phyloP scores from a whole-genome alignment of 257 asterid genomes.

The Solanum habrochaites region DNA sequence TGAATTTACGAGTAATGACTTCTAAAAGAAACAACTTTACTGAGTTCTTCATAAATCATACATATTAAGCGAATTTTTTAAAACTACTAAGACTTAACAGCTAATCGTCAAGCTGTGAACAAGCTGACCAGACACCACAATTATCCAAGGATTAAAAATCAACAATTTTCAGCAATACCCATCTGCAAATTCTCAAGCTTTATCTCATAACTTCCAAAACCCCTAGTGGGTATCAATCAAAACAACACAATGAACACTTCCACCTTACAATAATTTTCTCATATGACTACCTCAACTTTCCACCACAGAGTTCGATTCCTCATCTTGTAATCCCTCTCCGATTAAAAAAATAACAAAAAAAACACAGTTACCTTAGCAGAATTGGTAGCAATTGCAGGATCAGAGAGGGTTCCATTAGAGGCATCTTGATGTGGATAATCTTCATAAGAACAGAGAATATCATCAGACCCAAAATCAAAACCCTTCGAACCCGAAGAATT shows the following conservation, averaged over 20 bases:
- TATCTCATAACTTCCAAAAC: background rate
- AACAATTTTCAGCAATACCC: background rate
- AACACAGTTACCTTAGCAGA: constrained; percentile 24
- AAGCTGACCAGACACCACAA: background rate
- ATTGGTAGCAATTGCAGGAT: constrained; percentile 25
- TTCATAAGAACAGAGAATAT: constrained; percentile 72
- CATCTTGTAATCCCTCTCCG: background rate
- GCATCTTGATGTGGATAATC: constrained; percentile 60
- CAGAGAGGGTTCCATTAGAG: constrained; percentile 51
- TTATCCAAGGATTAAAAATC: background rate
- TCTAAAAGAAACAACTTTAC: background rate
- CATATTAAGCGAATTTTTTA: background rate
- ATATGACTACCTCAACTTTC: background rate
- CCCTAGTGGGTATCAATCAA: background rate
- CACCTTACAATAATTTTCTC: background rate
- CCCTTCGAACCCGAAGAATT: constrained; percentile 42
- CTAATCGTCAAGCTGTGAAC: background rate
- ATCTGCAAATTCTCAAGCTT: background rate
- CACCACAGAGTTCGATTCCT: background rate
- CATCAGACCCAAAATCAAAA: constrained; percentile 73
- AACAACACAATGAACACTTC: background rate
- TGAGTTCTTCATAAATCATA: background rate
- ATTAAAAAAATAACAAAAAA: background rate
- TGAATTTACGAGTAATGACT: background rate
- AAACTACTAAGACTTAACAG: background rate